A percentile compares a stretch with the other conserved stretches of the same genome.
phyloP scores from a whole-genome alignment of 2,329 filamentous ascomycete genomes.

The Botrytis pseudocinerea region DNA sequence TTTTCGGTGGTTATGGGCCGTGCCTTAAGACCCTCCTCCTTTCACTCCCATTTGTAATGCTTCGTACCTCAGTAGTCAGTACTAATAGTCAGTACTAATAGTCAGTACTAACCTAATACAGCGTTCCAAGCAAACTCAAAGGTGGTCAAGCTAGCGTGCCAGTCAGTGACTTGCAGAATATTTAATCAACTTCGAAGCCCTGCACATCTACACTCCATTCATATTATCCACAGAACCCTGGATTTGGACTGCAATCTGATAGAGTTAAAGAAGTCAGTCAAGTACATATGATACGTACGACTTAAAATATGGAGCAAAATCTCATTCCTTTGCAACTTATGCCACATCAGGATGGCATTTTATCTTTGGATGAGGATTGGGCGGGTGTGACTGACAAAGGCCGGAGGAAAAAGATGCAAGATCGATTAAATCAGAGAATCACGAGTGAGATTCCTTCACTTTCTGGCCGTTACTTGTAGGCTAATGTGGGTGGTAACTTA shows the following conservation, averaged over 20 bases:
- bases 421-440: not conserved
- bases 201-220: not conserved
- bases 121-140: not conserved
- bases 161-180: not conserved
- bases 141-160: not conserved
- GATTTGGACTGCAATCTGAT: not conserved
- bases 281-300: not conserved
- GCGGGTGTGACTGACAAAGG: not conserved
- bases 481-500: not conserved
- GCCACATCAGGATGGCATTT: not conserved
- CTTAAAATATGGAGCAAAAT: not conserved
- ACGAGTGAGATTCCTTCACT: not conserved
- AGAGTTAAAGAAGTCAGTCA: not conserved
- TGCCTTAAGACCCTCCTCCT: too few species aligned
- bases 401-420: not conserved
- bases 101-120: not conserved
- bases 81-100: too few species aligned
- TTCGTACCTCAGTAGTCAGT: too few species aligned
- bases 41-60: too few species aligned
- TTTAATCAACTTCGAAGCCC: not conserved
- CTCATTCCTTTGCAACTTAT: not conserved
- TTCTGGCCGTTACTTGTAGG: not conserved
- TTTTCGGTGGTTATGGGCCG: not conserved
- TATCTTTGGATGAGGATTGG: not conserved
- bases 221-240: not conserved